A percentile compares a stretch with the other conserved stretches of the same genome.
These are phyloP conservation scores for Suillus sp. DNA, from an alignment of 768 basidiomycete species.

Conservation along the genomic window DNA sequence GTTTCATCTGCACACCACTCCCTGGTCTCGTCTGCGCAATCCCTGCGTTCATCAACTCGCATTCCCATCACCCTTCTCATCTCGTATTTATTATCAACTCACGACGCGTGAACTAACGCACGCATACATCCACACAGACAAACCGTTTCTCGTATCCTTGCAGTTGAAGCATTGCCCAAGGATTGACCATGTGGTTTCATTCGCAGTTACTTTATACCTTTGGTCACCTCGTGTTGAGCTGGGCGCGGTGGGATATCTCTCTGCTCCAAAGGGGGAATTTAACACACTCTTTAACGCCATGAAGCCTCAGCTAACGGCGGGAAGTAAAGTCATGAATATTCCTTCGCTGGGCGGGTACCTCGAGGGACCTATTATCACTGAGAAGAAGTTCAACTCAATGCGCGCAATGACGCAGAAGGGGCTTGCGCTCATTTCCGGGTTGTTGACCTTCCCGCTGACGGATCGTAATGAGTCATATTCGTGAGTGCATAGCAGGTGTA, in stretches of 20 bases:
- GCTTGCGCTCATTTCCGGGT: slow-evolving; percentile 52
- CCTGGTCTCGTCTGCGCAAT: neutral
- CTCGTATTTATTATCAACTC: neutral
- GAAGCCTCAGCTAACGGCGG: slow-evolving; percentile 45
- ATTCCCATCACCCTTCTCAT: neutral
- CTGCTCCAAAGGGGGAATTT: slow-evolving; percentile 61
- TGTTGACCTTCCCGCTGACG: slow-evolving; percentile 46
- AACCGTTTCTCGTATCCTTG: slow-evolving; percentile 78
- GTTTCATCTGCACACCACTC: neutral
- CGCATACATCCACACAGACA: slow-evolving; percentile 42
- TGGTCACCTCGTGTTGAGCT: slow-evolving; percentile 66
- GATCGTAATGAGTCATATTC: slow-evolving; percentile 34
- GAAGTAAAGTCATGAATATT: slow-evolving; percentile 43
- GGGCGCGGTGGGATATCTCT: slow-evolving; percentile 72
- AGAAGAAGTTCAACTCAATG: slow-evolving; percentile 46
- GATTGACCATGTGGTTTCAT: slow-evolving; percentile 26
- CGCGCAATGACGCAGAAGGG: slow-evolving; percentile 59
- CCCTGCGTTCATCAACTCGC: neutral
- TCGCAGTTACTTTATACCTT: slow-evolving; percentile 56
- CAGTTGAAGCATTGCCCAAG: slow-evolving; percentile 80
- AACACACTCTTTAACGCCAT: slow-evolving; percentile 68
- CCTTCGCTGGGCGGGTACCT: slow-evolving; percentile 62
- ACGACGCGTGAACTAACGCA: no score
- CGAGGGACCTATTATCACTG: slow-evolving; percentile 43
- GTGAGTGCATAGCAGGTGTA: slow-evolving; percentile 52